Percentiles rank a stretch among this genome's conserved stretches.
These are phyloP conservation scores for Hypoxylon intermedium DNA, from an alignment of 495 filamentous ascomycete genomes.

Conservation along the genomic window DNA sequence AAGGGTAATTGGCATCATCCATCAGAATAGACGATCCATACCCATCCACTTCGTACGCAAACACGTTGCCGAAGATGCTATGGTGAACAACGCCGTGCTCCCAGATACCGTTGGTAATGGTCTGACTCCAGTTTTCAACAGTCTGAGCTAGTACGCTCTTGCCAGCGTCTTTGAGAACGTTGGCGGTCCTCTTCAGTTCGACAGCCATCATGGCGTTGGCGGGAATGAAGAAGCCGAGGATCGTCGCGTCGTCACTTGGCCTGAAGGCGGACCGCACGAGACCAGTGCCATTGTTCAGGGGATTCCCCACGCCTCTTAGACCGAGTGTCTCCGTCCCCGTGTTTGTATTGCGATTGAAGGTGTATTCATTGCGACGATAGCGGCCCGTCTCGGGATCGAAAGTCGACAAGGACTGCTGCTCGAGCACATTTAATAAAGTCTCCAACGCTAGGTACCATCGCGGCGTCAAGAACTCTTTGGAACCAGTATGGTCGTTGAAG, in stretches of 20 bases:
- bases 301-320: conserved; percentile 85
- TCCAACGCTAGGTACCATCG: conserved; percentile 84
- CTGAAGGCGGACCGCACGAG: conserved; percentile 92
- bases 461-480: conserved; percentile 74
- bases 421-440: conserved; percentile 73
- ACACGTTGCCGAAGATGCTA: conserved; percentile 83
- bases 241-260: conserved; percentile 97
- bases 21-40: conserved; percentile 91
- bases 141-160: conserved; percentile 57
- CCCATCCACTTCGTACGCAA: conserved; percentile 96
- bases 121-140: conserved; percentile 68
- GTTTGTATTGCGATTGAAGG: conserved; percentile 80
- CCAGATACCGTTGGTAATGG: conserved; percentile 78
- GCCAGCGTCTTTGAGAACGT: conserved; percentile 67
- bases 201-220: conserved; percentile 96
- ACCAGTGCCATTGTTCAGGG: conserved; percentile 81
- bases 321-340: conserved; percentile 90
- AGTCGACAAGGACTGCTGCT: conserved; percentile 79
- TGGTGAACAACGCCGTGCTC: conserved; percentile 90
- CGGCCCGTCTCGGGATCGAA: conserved; percentile 70
- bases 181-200: conserved; percentile 79
- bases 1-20: conserved; percentile 98
- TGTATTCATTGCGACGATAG: conserved; percentile 78
- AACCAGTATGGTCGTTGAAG: conserved; percentile 81
- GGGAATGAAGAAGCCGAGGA: conserved; percentile 93